These are phyloP conservation scores for Hyphodiscus hymeniophilus DNA, from an alignment of 495 filamentous ascomycete species.

Conservation along the genomic window DNA sequence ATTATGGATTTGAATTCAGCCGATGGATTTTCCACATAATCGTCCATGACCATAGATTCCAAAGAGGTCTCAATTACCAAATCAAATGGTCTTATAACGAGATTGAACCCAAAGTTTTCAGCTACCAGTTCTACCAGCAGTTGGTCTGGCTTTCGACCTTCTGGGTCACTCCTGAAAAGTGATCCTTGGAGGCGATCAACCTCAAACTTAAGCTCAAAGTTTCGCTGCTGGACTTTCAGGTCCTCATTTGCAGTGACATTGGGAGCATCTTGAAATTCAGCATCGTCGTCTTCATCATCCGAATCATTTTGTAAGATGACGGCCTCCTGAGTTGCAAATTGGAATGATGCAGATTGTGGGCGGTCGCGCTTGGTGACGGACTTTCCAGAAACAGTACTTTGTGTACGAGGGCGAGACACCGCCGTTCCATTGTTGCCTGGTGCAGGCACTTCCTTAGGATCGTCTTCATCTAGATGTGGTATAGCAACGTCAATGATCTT, in stretches of 20 bases:
- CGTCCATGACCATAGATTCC: conserved; percentile 82
- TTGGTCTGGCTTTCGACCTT: conserved; percentile 66
- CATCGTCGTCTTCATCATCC: conserved; percentile 56
- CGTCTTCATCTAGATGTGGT: conserved; percentile 64
- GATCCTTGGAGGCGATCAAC: conserved; percentile 91
- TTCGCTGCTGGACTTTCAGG: conserved; percentile 74
- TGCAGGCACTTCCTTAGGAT: too few relatives aligned
- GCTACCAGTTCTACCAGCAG: conserved; percentile 86
- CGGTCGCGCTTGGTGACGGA: conserved; percentile 10
- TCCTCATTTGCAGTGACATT: conserved; percentile 50
- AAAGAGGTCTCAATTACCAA: conserved; percentile 86
- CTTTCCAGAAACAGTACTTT: conserved; percentile 12
- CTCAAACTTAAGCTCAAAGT: conserved; percentile 92
- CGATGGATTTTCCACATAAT: conserved; percentile 82
- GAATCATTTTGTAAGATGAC: conserved; percentile 68
- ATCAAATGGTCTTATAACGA: conserved; percentile 80
- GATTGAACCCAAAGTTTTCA: conserved; percentile 78
- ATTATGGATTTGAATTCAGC: conserved; percentile 96
- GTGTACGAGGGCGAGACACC: conserved; percentile 15
- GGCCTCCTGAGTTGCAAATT: conserved; percentile 54
- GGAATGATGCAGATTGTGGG: conserved; percentile 48
- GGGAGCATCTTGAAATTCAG: conserved; percentile 51
- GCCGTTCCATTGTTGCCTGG: neutral
- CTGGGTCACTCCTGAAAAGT: conserved; percentile 76
- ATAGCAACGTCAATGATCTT: conserved; percentile 92